Evolutionary conservation across 2,329 filamentous ascomycete species (phyloP).

Genomic region (Akanthomyces dipterigenus): DNA sequence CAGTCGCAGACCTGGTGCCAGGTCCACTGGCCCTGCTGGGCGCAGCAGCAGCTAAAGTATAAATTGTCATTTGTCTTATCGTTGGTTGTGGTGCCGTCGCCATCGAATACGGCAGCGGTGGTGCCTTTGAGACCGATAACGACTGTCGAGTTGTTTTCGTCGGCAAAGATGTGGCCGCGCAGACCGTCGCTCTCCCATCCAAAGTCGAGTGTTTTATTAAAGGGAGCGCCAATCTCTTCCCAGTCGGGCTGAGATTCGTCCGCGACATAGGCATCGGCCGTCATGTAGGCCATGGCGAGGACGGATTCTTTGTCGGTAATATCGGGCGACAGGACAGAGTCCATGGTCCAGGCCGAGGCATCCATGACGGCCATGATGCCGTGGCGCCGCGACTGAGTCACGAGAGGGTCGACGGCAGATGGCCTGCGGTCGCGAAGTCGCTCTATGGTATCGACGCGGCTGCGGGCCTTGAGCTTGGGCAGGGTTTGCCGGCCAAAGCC

Average conservation of each 20-base stretch:
- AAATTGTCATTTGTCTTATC: constrained; percentile 98
- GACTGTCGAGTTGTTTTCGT: constrained; percentile 77
- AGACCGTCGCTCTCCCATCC: constrained; percentile 88
- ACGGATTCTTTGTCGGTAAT: constrained; percentile 80
- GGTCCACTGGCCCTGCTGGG: constrained; percentile 80
- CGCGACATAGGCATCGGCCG: constrained; percentile 80
- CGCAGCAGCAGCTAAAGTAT: constrained; percentile 97
- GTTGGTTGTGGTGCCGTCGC: constrained; percentile 92
- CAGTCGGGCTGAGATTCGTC: constrained; percentile 68
- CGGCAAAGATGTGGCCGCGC: constrained; percentile 85
- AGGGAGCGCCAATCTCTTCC: constrained; percentile 71
- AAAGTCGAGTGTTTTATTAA: constrained; percentile 83
- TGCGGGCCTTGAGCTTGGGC: constrained; percentile 53
- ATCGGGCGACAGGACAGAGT: constrained; percentile 72
- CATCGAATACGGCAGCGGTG: constrained; percentile 84
- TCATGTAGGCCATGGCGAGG: constrained; percentile 78
- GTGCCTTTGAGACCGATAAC: constrained; percentile 93
- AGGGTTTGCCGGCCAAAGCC: constrained; percentile 45
- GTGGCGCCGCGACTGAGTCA: constrained; percentile 62
- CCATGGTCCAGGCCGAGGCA: constrained; percentile 73
- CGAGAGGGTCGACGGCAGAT: constrained; percentile 68
- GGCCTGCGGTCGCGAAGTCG: constrained; percentile 73
- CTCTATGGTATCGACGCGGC: constrained; percentile 64
- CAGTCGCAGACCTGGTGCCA: constrained; percentile 95
- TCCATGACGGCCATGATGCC: constrained; percentile 60